Base-by-base conservation (phyloP, 352 stramenopile genomes). In the Peronospora belbahrii region DNA sequence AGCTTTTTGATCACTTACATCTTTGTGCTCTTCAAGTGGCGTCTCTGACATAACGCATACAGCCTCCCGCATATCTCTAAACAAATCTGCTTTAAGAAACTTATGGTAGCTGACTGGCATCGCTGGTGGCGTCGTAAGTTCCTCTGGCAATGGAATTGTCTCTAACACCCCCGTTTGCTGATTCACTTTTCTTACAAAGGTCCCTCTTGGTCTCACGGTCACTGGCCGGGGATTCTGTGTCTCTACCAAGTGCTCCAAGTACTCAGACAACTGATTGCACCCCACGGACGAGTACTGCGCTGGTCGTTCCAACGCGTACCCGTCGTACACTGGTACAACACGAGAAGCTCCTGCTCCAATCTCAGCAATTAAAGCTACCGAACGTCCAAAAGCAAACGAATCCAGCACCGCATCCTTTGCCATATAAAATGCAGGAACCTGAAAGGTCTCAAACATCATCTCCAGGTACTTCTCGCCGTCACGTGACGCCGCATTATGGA, bases 371-470 rank as follows among this genome's bases (percentile, higher is more conserved):
- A 97, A 50, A 11, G 89, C 87, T 14, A 83, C 67, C 13, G 85
- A 88, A 2, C 88, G 67, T 1, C 90, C 90, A 24, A 95, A 90
- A 1, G 88, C 83, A 48, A 97, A 97, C 0, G 90, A 84, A 39
- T 93, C 84, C 15, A 97, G 67, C 44, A 95, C 76, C 2, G 84
- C 85, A 42, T 91, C 85, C 41, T 94, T 91, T 14, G 85, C 83
- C 58, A 95, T 78, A 62, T 95, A 96, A 54, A 95, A 91, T 10
- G 83, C 83, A 10, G 86, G 86, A 15, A 88, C 73, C 30, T 81
- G 61, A 50, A 97, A 96, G 41, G 65, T 89, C 60, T 97, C 90
- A 50, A 97, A 96, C 70, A 97, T 94, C 54, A 97, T 76, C 65
- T 95, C 79, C 52, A 88, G 56, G 61, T 93, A 91, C 55, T 87